Base-by-base conservation (phyloP, 768 basidiomycete species). In the Hydnomerulius pinastri region DNA sequence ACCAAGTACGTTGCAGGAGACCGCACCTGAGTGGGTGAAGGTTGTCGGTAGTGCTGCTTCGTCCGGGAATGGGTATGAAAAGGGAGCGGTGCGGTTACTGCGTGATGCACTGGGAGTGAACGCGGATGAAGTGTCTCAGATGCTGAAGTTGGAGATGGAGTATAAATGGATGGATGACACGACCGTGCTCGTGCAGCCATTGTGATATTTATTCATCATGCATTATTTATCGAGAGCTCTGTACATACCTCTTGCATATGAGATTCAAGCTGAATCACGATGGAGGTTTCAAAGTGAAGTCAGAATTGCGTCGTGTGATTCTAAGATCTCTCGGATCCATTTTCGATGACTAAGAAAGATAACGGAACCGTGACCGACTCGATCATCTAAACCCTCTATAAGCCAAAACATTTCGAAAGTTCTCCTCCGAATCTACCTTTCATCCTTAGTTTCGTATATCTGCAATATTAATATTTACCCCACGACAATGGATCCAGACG, bases 111-210 rank as follows among this genome's bases (percentile, higher is more conserved):
- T 78, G 7, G 77, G 77, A 7, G 77, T 77, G 21, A 63, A 69
- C 11, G 68, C 79, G 50, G 49, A 56, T 11, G 62, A 67, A 15
- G 62, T 68, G 5, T 78, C 77, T 13, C 68, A 70, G 53, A 72
- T 69, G 37, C 46, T 78, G 27, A 80, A 77, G 6, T 65, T 78
- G 36, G 78, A 78, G 62, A 78, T 77, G 71, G 73, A 73, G 46
- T 75, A 75, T 33, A 69, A 70, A 46, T 78, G 77, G 77, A 73
- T 79, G 63, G 78, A 78, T 51, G 77, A 78, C 52, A 70, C 74
- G 17, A 78, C 77, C 6, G 66, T 78, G 18, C 49, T 78, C 21
- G 71, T 79, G 42, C 77, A 76, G 48, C 67, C 66, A 43, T 59
- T 74, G n/a, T 66, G 55, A 66, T 51, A 29, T n/a, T n/a, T n/a